Evolutionary conservation across 495 filamentous ascomycete species (phyloP).

Genomic region (Neurospora pannonica): DNA sequence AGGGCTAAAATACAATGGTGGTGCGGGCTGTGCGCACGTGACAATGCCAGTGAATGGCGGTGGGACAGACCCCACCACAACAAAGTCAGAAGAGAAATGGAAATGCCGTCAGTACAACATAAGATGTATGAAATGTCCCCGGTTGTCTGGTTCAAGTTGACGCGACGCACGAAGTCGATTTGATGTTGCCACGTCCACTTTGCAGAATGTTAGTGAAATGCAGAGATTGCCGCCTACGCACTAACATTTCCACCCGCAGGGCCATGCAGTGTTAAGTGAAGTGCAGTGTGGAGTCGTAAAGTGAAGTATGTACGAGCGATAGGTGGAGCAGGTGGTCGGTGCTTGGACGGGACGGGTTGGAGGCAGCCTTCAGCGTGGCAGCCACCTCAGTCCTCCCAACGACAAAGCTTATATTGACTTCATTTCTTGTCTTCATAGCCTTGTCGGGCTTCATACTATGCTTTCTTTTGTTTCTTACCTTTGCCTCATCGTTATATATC

Average conservation of each 20-base stretch:
- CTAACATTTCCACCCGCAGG: background rate
- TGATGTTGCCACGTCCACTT: background rate
- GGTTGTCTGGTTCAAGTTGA: background rate
- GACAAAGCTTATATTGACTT: background rate
- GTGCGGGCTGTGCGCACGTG: no score
- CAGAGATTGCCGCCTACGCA: background rate
- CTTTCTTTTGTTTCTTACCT: background rate
- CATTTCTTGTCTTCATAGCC: background rate
- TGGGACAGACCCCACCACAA: no score
- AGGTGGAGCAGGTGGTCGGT: background rate
- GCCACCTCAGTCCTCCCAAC: background rate
- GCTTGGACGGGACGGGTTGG: background rate
- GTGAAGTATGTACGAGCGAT: background rate
- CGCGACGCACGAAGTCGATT: background rate
- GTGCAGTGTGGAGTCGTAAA: background rate
- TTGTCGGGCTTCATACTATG: background rate
- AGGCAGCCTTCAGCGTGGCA: background rate
- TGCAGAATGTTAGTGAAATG: background rate
- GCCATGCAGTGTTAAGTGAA: background rate
- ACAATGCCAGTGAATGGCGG: no score
- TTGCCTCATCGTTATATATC: background rate
- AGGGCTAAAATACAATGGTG: no score
- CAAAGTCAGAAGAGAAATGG: background rate
- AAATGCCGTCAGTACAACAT: background rate
- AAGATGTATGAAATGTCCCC: background rate